These are phyloP conservation scores for Aquilaria malaccensis DNA, from an alignment of 345 rosid genomes.

Conservation along the genomic window DNA sequence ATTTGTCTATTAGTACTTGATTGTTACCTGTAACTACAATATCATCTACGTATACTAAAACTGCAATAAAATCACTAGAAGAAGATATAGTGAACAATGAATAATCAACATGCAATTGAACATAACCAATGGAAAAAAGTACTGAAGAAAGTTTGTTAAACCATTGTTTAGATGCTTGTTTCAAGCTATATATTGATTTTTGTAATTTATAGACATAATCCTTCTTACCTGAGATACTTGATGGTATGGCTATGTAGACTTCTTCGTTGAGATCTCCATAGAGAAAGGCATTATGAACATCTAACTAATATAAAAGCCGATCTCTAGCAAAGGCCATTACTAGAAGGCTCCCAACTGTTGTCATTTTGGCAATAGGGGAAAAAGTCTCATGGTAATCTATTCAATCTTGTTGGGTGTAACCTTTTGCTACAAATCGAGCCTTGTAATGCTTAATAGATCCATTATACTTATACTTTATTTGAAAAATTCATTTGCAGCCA, in stretches of 20 bases:
- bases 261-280: not conserved
- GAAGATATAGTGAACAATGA: not conserved
- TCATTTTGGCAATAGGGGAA: slow-evolving; percentile 6
- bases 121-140: not conserved
- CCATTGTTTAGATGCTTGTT: slow-evolving; percentile 7
- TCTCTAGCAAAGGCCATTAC: not conserved
- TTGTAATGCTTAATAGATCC: not conserved
- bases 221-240: not conserved
- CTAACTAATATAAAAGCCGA: slow-evolving; percentile 5
- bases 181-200: slow-evolving; percentile 1
- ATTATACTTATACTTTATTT: no score
- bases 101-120: not conserved
- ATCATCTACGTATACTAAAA: slow-evolving; percentile 12
- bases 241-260: not conserved
- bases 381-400: slow-evolving; percentile 6
- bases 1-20: not conserved
- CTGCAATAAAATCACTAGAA: not conserved
- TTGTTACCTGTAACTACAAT: slow-evolving; percentile 1
- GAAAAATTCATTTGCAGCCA: no score
- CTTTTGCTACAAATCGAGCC: not conserved
- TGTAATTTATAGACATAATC: not conserved
- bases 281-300: slow-evolving; percentile 8
- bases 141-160: slow-evolving; percentile 3
- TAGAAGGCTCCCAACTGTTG: not conserved
- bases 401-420: not conserved